Conservation (phyloP, 2,329 filamentous ascomycete species). For the Clarireedia homoeocarpa region DNA sequence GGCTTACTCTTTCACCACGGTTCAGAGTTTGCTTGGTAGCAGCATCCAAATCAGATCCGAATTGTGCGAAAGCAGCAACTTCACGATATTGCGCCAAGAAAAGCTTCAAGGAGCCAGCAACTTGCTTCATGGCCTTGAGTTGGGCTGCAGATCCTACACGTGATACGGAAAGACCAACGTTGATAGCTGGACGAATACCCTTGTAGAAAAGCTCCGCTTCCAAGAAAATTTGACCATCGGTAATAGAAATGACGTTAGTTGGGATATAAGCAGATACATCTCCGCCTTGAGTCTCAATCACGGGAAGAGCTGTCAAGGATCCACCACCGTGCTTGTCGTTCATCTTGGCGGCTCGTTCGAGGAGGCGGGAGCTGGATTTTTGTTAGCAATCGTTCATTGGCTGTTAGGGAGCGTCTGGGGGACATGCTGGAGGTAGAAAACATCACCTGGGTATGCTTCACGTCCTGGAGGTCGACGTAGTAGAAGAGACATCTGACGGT, state of each 20-base stretch:
- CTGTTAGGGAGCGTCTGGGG: background rate
- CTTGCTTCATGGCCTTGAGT: slow-evolving; percentile 99
- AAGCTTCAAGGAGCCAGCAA: slow-evolving; percentile 98
- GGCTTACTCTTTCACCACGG: slow-evolving; percentile 92
- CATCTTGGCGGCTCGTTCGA: slow-evolving; percentile 99
- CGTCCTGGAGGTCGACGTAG: slow-evolving; percentile 96
- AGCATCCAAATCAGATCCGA: slow-evolving; percentile 98
- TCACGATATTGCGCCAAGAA: slow-evolving; percentile 99
- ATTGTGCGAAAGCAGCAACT: slow-evolving; percentile 98
- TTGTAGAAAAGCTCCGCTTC: slow-evolving; percentile 99
- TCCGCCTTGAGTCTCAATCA: slow-evolving; percentile 99
- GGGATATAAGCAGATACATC: slow-evolving; percentile 99
- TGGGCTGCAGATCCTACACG: slow-evolving; percentile 99
- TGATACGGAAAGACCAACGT: slow-evolving; percentile 99
- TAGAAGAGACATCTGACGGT: slow-evolving; percentile 97
- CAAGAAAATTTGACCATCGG: slow-evolving; percentile 99
- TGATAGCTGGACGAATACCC: slow-evolving; percentile 99
- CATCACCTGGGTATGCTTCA: slow-evolving; percentile 99
- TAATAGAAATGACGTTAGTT: slow-evolving; percentile 99
- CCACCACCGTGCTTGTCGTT: slow-evolving; percentile 91
- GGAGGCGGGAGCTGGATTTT: slow-evolving; percentile 66
- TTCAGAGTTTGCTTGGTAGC: slow-evolving; percentile 96
- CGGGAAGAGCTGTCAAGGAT: slow-evolving; percentile 90
- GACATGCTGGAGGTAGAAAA: slow-evolving; percentile 83
- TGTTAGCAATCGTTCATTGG: background rate